phyloP scores from a whole-genome alignment of 768 basidiomycete species.

The Suillus subluteus region DNA sequence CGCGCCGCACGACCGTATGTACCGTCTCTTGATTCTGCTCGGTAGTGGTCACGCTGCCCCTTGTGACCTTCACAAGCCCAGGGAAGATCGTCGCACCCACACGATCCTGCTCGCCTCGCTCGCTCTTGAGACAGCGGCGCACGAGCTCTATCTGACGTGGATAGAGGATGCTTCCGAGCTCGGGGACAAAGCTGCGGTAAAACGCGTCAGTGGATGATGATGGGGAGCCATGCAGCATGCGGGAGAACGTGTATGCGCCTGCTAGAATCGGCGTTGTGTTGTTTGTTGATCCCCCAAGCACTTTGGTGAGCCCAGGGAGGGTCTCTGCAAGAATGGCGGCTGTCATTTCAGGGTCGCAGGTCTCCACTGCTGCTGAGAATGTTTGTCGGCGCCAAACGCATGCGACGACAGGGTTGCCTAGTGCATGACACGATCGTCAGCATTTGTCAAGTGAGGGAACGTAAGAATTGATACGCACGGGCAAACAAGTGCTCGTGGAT shows the following conservation, averaged over 20 bases:
- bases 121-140: conserved; percentile 78
- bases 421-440: conserved; percentile 7
- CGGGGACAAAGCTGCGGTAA: conserved; percentile 86
- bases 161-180: conserved; percentile 73
- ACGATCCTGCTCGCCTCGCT: conserved; percentile 69
- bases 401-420: conserved; percentile 88
- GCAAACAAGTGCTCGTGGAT: conserved; percentile 90
- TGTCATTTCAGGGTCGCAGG: conserved; percentile 73
- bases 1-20: conserved; percentile 79
- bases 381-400: conserved; percentile 90
- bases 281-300: conserved; percentile 47
- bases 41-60: conserved; percentile 38
- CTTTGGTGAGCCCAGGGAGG: conserved; percentile 62
- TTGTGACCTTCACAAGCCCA: conserved; percentile 81
- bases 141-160: conserved; percentile 84
- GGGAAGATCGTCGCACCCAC: conserved; percentile 89
- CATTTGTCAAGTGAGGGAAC: background rate
- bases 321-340: conserved; percentile 69
- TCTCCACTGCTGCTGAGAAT: conserved; percentile 83
- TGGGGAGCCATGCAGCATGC: conserved; percentile 81
- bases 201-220: conserved; percentile 65
- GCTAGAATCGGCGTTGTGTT: conserved; percentile 65
- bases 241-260: conserved; percentile 76
- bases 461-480: conserved; percentile 47
- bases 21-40: conserved; percentile 48